Conservation (phyloP, 2,329 filamentous ascomycete species). For the Shiraia sp. region DNA sequence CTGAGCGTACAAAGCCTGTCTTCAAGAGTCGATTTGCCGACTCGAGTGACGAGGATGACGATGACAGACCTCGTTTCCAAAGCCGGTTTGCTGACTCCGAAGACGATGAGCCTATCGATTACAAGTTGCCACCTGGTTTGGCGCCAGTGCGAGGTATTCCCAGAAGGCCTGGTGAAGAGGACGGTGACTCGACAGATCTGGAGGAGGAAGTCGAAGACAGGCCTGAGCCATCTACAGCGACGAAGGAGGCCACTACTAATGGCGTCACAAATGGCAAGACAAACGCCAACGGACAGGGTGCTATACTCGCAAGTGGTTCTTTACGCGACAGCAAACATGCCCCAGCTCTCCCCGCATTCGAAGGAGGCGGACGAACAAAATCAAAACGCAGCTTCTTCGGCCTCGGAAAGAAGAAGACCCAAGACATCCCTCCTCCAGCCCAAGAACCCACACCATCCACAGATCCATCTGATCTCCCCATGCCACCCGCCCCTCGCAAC, state of each 20-base stretch:
- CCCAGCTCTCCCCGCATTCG: constrained; percentile 28
- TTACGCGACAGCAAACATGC: constrained; percentile 45
- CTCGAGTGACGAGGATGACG: constrained; percentile 65
- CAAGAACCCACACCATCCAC: background rate
- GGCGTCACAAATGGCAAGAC: constrained; percentile 12
- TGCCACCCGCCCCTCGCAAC: constrained; percentile 33
- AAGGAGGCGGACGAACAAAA: constrained; percentile 41
- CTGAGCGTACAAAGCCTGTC: constrained; percentile 16
- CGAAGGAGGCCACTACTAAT: constrained; percentile 37
- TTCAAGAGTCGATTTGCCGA: constrained; percentile 64
- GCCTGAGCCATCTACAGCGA: constrained; percentile 26
- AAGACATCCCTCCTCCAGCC: constrained; percentile 36
- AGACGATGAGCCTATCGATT: constrained; percentile 59
- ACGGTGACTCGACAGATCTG: constrained; percentile 61
- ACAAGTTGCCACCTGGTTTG: constrained; percentile 45
- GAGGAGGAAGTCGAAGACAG: constrained; percentile 50
- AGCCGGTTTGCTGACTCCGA: constrained; percentile 56
- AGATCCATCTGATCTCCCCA: constrained; percentile 29
- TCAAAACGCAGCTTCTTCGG: constrained; percentile 50
- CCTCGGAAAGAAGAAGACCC: constrained; percentile 66
- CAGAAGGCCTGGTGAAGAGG: constrained; percentile 56
- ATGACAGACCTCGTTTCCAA: constrained; percentile 42
- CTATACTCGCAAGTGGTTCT: constrained; percentile 42
- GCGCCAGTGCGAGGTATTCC: constrained; percentile 65
- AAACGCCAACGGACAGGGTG: constrained; percentile 32